phyloP scores from a whole-genome alignment of 2,329 filamentous ascomycete species.

The Colletotrichum sp. region DNA sequence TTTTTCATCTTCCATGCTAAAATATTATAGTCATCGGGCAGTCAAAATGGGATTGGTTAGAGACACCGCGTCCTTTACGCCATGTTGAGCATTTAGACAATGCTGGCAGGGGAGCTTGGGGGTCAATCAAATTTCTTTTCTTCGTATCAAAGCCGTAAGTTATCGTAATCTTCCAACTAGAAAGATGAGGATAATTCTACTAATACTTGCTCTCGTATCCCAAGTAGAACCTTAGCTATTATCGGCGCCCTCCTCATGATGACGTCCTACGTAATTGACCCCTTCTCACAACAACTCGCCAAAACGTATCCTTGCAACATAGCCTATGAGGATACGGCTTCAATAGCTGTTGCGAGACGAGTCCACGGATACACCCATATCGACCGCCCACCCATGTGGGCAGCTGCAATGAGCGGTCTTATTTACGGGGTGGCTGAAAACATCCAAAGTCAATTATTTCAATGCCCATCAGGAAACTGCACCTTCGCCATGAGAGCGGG shows the following conservation, averaged over 20 bases:
- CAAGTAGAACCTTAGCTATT: not conserved
- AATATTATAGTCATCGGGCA: not conserved
- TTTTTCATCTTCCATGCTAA: rapidly evolving
- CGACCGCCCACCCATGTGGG: not conserved
- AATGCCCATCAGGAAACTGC: not conserved
- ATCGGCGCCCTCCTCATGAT: not conserved
- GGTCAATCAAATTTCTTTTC: rapidly evolving
- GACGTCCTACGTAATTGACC: not conserved
- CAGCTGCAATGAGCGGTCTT: not conserved
- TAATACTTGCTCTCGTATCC: no score
- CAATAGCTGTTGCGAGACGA: not conserved
- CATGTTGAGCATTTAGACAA: not conserved
- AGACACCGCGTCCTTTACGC: not conserved
- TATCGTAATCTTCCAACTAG: no score
- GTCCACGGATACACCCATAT: no score
- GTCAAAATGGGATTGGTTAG: not conserved
- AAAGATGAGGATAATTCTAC: rapidly evolving
- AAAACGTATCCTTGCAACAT: not conserved
- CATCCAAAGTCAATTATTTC: not conserved
- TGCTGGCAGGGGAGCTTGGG: not conserved
- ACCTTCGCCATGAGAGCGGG: not conserved
- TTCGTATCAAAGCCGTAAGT: not conserved
- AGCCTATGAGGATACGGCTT: no score
- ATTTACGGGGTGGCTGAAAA: not conserved
- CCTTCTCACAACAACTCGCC: not conserved